These are phyloP conservation scores for Hemerocallis citrina DNA, from an alignment of 106 monocot genomes.

Conservation along the genomic window DNA sequence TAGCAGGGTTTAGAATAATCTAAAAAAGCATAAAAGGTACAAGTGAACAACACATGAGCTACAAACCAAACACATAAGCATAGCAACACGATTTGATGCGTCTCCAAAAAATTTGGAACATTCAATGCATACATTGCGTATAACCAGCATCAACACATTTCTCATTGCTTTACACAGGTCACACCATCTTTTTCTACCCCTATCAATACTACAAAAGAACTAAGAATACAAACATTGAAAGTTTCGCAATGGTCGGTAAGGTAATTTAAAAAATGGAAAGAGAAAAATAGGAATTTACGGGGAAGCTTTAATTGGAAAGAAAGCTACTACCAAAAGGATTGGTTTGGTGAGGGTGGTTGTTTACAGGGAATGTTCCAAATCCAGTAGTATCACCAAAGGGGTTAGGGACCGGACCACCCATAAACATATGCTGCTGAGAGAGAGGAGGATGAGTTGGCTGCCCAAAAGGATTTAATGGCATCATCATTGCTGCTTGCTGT, in stretches of 20 bases:
- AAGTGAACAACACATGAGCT: too few relatives aligned
- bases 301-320: constrained; percentile 23
- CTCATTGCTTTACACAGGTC: background rate
- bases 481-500: constrained; percentile 45
- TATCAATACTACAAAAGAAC: background rate
- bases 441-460: constrained; percentile 2
- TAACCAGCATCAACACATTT: constrained; percentile 1
- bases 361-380: constrained; percentile 44
- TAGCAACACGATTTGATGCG: too few relatives aligned
- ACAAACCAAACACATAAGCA: too few relatives aligned
- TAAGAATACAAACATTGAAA: background rate
- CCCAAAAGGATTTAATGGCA: constrained; percentile 51
- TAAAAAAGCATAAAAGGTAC: too few relatives aligned
- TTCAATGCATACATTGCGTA: background rate
- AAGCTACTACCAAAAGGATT: constrained; percentile 53
- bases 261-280: background rate
- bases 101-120: too few relatives aligned
- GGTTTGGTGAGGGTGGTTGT: constrained; percentile 23
- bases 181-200: background rate
- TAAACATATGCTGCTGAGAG: constrained; percentile 15
- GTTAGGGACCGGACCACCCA: constrained; percentile 21
- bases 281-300: background rate
- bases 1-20: too few relatives aligned
- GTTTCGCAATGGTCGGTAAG: background rate
- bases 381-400: constrained; percentile 47